Evolutionary conservation across 106 monocot genomes (phyloP).

Genomic region (Gastrodia elata): DNA sequence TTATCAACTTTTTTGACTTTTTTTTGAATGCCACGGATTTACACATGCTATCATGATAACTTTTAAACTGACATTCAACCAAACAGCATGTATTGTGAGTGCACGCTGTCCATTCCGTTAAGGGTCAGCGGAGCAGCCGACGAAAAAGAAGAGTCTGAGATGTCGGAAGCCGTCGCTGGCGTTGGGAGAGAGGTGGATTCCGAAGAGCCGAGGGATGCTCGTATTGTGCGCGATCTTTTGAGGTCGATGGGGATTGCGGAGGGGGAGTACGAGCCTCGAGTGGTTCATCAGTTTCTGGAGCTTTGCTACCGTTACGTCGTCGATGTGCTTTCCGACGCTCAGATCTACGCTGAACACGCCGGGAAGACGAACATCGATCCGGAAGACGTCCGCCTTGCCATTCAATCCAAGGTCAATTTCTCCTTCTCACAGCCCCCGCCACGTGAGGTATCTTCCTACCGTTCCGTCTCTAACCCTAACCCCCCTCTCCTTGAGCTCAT

Average conservation of each 20-base stretch:
- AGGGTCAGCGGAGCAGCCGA: background rate
- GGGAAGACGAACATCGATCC: slow-evolving; percentile 64
- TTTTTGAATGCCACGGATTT: too few species aligned
- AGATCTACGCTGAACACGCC: slow-evolving; percentile 88
- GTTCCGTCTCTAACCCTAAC: slow-evolving; percentile 1
- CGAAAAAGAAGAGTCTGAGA: background rate
- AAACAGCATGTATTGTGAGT: too few species aligned
- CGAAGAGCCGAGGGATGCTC: slow-evolving; percentile 72
- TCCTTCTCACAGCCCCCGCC: slow-evolving; percentile 99
- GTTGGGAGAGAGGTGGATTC: slow-evolving; percentile 8
- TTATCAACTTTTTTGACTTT: too few species aligned
- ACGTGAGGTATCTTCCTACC: slow-evolving; percentile 57
- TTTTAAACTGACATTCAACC: too few species aligned
- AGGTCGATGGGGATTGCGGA: slow-evolving; percentile 85
- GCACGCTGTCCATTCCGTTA: too few species aligned
- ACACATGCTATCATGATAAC: too few species aligned
- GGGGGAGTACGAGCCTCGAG: slow-evolving; percentile 72
- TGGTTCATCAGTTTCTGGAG: slow-evolving; percentile 85
- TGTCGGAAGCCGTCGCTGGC: slow-evolving; percentile 15
- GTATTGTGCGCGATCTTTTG: slow-evolving; percentile 68
- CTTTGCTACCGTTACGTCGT: slow-evolving; percentile 85
- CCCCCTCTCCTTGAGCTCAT: too few species aligned
- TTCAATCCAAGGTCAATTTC: slow-evolving; percentile 85
- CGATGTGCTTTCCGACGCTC: slow-evolving; percentile 79
- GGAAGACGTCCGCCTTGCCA: slow-evolving; percentile 88